Conservation (phyloP, 768 basidiomycete genomes). For the Amyloporia xantha region DNA sequence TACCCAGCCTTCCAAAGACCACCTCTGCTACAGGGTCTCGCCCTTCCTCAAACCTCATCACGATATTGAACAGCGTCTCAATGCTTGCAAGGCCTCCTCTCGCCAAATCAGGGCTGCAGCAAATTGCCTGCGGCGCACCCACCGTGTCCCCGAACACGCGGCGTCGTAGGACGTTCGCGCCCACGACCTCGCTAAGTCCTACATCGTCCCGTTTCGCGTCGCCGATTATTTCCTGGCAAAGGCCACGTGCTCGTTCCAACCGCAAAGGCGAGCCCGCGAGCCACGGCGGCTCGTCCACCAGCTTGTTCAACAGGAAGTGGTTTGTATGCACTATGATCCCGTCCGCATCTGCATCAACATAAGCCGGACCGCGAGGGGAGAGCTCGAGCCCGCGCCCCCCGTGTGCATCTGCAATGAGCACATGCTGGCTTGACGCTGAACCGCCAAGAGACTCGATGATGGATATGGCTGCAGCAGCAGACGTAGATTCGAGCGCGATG, state of each 20-base stretch:
- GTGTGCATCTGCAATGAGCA: conserved; percentile 27
- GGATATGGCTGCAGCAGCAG: conserved; percentile 21
- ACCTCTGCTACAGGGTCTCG: conserved; percentile 25
- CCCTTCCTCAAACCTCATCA: conserved; percentile 25
- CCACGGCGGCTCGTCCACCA: conserved; percentile 27
- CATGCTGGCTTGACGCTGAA: conserved; percentile 28
- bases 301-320: conserved; percentile 28
- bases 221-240: conserved; percentile 19
- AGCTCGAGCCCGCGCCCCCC: conserved; percentile 27
- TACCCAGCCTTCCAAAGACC: conserved; percentile 24
- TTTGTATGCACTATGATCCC: conserved; percentile 30
- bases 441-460: conserved; percentile 24
- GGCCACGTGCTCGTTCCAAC: conserved; percentile 19
- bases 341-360: conserved; percentile 21
- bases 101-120: conserved; percentile 19
- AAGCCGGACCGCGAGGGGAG: conserved; percentile 22
- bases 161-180: conserved; percentile 19
- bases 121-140: conserved; percentile 27
- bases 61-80: conserved; percentile 31
- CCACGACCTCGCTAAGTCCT: conserved; percentile 11
- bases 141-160: conserved; percentile 26
- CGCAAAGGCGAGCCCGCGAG: conserved; percentile 25
- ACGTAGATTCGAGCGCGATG: conserved; percentile 25
- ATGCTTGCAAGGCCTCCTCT: conserved; percentile 15
- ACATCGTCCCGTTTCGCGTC: neutral